These are phyloP conservation scores for Fusarium euwallaceae DNA, from an alignment of 2,329 filamentous ascomycete species.

Conservation along the genomic window DNA sequence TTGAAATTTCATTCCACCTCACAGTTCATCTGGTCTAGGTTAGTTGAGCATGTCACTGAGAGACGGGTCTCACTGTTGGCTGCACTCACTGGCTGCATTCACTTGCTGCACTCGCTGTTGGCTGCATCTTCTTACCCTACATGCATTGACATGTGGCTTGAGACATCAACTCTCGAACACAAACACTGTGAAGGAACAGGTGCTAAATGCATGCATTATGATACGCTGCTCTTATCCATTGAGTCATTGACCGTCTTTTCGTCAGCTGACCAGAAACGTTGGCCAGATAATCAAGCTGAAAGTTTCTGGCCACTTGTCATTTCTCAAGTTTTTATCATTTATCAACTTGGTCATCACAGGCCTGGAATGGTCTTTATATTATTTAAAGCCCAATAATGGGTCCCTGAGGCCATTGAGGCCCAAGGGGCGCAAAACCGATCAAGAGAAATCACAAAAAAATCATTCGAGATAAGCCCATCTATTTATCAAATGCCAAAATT, in stretches of 20 bases:
- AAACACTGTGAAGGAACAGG: not conserved
- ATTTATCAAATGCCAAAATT: not conserved
- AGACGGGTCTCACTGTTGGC: not conserved
- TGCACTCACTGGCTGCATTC: not conserved
- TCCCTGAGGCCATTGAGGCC: not conserved
- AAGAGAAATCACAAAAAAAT: not conserved
- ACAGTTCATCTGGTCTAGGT: not conserved
- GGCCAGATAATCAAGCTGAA: not conserved
- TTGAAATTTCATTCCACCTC: not conserved
- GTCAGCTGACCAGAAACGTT: not conserved
- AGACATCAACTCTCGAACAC: not conserved
- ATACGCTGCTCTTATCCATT: not conserved
- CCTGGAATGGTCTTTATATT: not conserved
- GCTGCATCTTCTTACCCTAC: not conserved
- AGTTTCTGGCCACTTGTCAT: not conserved
- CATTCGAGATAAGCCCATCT: not conserved
- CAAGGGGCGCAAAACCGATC: not conserved
- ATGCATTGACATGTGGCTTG: not conserved
- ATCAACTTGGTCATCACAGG: not conserved
- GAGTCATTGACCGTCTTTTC: not conserved
- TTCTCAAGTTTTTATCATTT: not conserved
- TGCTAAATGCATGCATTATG: not conserved
- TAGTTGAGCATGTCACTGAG: not conserved
- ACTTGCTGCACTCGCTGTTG: not conserved
- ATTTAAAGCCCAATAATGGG: not conserved